Evolutionary conservation across 2,329 filamentous ascomycete genomes (phyloP).

Genomic region (Trichophyton schoenleinii): DNA sequence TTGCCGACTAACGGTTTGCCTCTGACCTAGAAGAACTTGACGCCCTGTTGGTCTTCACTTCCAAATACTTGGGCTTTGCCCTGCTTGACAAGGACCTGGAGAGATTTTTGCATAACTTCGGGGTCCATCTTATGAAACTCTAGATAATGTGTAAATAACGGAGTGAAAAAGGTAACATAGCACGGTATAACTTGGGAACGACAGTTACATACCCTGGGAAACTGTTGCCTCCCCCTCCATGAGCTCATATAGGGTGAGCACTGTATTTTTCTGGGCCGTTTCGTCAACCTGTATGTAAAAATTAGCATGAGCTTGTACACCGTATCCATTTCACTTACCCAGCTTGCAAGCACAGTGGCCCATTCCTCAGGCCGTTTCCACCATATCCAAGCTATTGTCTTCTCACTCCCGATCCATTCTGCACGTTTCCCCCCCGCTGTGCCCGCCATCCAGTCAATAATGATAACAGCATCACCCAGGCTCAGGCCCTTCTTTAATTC

Average conservation of each 20-base stretch:
- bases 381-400: constrained; percentile 58
- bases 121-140: constrained; percentile 83
- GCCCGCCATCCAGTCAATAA: constrained; percentile 46
- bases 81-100: constrained; percentile 72
- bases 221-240: constrained; percentile 69
- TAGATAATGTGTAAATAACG: constrained; percentile 20
- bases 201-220: constrained; percentile 45
- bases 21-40: constrained; percentile 72
- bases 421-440: constrained; percentile 38
- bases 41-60: constrained; percentile 71
- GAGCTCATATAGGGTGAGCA: constrained; percentile 87
- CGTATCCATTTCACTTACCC: constrained; percentile 34
- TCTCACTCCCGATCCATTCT: constrained; percentile 47
- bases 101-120: constrained; percentile 64
- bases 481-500: constrained; percentile 34
- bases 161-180: too few relatives aligned
- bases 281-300: constrained; percentile 47
- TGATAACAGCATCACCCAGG: constrained; percentile 40
- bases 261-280: constrained; percentile 76
- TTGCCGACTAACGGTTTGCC: not conserved
- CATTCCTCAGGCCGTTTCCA: constrained; percentile 86
- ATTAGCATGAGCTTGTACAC: constrained; percentile 16
- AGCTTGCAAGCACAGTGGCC: constrained; percentile 64
- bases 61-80: constrained; percentile 93
- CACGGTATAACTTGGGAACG: too few relatives aligned